phyloP scores from a whole-genome alignment of 306 rosid species.

The Medicago arabica region DNA sequence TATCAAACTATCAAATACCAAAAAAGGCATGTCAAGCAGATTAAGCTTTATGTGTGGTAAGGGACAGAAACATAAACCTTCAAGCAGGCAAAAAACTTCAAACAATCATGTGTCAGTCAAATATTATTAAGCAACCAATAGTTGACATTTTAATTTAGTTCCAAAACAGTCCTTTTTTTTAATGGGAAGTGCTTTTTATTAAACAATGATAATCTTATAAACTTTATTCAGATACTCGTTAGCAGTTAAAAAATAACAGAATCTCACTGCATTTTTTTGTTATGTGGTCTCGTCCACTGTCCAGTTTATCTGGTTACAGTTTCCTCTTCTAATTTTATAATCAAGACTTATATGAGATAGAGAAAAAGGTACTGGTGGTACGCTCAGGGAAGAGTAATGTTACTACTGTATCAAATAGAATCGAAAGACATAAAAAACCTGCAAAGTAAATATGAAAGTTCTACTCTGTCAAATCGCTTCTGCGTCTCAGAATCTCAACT shows the following conservation, averaged over 20 bases:
- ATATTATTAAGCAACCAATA: constrained; percentile 11
- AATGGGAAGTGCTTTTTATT: background rate
- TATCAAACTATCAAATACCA: constrained; percentile 8
- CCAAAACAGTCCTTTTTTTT: too few species aligned
- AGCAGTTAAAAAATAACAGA: background rate
- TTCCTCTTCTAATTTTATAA: constrained; percentile 16
- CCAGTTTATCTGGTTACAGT: background rate
- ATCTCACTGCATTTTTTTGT: constrained; percentile 18
- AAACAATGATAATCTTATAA: background rate
- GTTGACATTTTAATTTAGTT: constrained; percentile 12
- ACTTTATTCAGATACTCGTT: background rate
- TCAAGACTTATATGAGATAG: background rate
- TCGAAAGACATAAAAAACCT: background rate
- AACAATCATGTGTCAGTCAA: background rate
- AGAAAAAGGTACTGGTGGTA: background rate
- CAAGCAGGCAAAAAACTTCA: constrained; percentile 27
- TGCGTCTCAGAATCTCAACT: constrained; percentile 74
- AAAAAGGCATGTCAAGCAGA: constrained; percentile 34
- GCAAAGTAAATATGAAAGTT: constrained; percentile 10
- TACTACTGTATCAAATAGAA: constrained; percentile 9
- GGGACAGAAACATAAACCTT: constrained; percentile 11
- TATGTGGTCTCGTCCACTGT: background rate
- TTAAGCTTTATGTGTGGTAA: background rate
- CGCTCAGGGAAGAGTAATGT: background rate
- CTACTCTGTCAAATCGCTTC: constrained; percentile 53